Conservation (phyloP, 2,329 filamentous ascomycete genomes). For the Aspergillus tamarii region DNA sequence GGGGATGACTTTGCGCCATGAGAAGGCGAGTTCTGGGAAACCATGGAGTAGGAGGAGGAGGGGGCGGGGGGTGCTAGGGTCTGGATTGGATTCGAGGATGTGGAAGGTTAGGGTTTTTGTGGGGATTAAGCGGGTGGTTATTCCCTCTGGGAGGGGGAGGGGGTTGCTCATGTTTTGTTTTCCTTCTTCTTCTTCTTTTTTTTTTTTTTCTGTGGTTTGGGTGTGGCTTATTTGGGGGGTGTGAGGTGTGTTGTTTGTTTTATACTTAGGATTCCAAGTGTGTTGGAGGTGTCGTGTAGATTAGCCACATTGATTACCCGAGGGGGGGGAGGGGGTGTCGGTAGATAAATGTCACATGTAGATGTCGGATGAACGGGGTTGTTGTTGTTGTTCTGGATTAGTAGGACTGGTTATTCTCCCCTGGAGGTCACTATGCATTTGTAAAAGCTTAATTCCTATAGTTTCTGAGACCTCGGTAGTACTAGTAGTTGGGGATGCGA, state of each 20-base stretch:
- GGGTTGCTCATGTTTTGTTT: background rate
- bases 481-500: too few species aligned
- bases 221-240: background rate
- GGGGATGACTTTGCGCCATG: slow-evolving; percentile 67
- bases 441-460: too few species aligned
- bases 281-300: background rate
- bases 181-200: background rate
- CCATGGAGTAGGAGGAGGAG: slow-evolving; percentile 67
- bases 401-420: too few species aligned
- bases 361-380: background rate
- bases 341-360: background rate
- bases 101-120: slow-evolving; percentile 65
- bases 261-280: too few species aligned
- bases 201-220: background rate
- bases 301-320: slow-evolving; percentile 20
- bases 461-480: too few species aligned
- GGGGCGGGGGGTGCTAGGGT: slow-evolving; percentile 47
- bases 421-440: too few species aligned
- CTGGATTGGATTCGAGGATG: slow-evolving; percentile 56
- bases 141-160: slow-evolving; percentile 57
- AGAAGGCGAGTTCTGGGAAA: slow-evolving; percentile 70
- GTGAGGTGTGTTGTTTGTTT: too few species aligned
- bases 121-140: slow-evolving; percentile 61
- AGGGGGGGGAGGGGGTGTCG: background rate
- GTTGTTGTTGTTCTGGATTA: background rate